These are phyloP conservation scores for Sugiyamaella castrensis DNA, from an alignment of 1,139 yeast species.

Conservation along the genomic window DNA sequence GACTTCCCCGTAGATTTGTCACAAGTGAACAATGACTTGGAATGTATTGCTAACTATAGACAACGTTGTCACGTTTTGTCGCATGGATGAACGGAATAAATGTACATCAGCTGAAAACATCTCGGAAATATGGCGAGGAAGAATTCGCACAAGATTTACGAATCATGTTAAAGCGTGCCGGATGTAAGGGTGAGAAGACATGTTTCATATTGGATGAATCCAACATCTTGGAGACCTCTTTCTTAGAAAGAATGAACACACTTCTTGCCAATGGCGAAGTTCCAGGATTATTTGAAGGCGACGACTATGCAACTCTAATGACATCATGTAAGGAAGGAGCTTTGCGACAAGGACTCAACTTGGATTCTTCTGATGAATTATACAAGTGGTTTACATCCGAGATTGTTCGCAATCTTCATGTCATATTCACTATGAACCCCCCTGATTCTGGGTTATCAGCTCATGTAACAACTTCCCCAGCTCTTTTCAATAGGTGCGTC, in stretches of 20 bases:
- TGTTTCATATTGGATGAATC: slow-evolving; percentile 84
- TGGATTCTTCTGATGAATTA: slow-evolving; percentile 72
- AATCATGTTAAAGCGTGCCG: slow-evolving; percentile 48
- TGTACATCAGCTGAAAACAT: slow-evolving; percentile 57
- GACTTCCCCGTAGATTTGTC: not conserved
- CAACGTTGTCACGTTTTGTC: slow-evolving; percentile 74
- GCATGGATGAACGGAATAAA: slow-evolving; percentile 87
- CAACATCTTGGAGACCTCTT: slow-evolving; percentile 69
- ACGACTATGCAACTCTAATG: slow-evolving; percentile 57
- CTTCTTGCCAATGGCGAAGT: slow-evolving; percentile 87
- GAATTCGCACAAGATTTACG: slow-evolving; percentile 71
- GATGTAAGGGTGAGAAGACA: slow-evolving; percentile 56
- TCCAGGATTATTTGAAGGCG: slow-evolving; percentile 86
- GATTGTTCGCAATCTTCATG: slow-evolving; percentile 72
- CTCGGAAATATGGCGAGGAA: slow-evolving; percentile 50
- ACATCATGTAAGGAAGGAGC: slow-evolving; percentile 58
- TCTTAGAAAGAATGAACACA: slow-evolving; percentile 89
- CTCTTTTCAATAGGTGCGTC: slow-evolving; percentile 87
- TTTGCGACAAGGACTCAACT: slow-evolving; percentile 55
- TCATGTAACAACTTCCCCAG: slow-evolving; percentile 73
- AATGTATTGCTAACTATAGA: slow-evolving; percentile 26
- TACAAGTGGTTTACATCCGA: slow-evolving; percentile 71
- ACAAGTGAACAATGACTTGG: not conserved
- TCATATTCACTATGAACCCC: slow-evolving; percentile 72
- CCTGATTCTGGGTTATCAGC: slow-evolving; percentile 43